Percentiles rank a stretch among this genome's conserved stretches.
Conservation (phyloP, 257 asterid genomes). For the Scutellaria baicalensis region DNA sequence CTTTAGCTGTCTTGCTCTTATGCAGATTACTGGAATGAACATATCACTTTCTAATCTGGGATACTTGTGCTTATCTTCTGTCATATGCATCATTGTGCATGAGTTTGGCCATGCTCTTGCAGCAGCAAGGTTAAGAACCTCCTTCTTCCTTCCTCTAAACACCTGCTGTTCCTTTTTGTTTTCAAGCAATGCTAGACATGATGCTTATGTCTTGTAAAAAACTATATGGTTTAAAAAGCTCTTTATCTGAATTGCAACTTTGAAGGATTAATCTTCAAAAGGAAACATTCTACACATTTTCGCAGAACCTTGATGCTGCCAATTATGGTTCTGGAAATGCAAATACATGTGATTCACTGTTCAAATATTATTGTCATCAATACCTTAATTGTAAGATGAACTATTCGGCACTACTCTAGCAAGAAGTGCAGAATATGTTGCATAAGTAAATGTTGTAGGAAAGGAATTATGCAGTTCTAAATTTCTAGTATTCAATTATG, state of each 20-base stretch:
- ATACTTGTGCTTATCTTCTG: slow-evolving; percentile 59
- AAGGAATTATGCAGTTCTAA: not conserved
- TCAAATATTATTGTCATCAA: not conserved
- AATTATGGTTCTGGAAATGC: not conserved
- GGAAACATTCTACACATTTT: not conserved
- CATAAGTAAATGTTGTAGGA: not conserved
- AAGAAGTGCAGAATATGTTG: not conserved
- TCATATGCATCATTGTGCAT: slow-evolving; percentile 57
- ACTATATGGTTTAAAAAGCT: not conserved
- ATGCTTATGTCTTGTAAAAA: not conserved
- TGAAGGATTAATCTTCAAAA: not conserved
- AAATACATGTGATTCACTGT: not conserved
- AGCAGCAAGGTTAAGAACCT: slow-evolving; percentile 78
- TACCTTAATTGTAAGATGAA: not conserved
- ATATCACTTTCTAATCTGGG: slow-evolving; percentile 56
- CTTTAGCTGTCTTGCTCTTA: slow-evolving; percentile 5
- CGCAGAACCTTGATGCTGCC: not conserved
- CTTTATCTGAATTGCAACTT: not conserved
- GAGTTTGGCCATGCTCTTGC: slow-evolving; percentile 95
- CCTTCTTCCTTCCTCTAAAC: slow-evolving; percentile 12
- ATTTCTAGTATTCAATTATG: not conserved
- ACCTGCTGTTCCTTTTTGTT: not conserved
- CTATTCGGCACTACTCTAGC: not conserved
- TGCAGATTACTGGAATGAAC: slow-evolving; percentile 53
- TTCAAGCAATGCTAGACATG: not conserved